Conservation (phyloP, 306 rosid species). For the cucumber (Cucumis sativus) region DNA sequence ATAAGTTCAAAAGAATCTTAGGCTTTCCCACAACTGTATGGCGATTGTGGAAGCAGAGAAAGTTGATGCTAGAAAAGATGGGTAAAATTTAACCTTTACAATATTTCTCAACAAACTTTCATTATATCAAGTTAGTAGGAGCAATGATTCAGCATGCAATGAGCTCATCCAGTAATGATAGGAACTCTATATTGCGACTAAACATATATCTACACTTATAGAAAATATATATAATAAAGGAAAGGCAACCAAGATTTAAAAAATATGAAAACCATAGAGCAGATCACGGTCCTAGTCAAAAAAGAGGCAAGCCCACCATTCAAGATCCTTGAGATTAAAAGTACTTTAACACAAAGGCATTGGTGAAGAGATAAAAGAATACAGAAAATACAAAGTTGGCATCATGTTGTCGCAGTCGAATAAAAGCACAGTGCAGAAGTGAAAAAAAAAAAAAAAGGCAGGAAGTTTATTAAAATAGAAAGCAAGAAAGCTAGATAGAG, state of each 20-base stretch:
- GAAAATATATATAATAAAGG: background rate
- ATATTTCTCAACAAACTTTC: background rate
- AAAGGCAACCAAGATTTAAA: background rate
- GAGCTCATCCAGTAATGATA: slow-evolving; percentile 4
- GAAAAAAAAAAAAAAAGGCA: background rate
- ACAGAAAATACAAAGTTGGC: slow-evolving; percentile 19
- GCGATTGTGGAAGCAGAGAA: background rate
- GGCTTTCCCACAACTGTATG: background rate
- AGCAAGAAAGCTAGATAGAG: background rate
- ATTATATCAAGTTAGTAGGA: background rate
- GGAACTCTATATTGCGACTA: background rate
- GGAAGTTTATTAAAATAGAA: background rate
- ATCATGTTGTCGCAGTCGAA: slow-evolving; percentile 20
- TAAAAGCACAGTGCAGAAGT: slow-evolving; percentile 2
- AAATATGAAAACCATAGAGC: background rate
- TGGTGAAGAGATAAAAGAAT: slow-evolving; percentile 12
- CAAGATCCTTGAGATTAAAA: slow-evolving; percentile 35
- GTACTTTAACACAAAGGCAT: slow-evolving; percentile 20
- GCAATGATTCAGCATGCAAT: slow-evolving; percentile 4
- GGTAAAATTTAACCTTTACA: background rate
- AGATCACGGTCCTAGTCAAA: slow-evolving; percentile 20
- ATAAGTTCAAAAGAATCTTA: background rate
- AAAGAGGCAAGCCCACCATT: slow-evolving; percentile 26
- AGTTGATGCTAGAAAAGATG: background rate
- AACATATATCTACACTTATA: background rate